phyloP scores from a whole-genome alignment of 2,329 filamentous ascomycete genomes.

The Penicillium sclerotiorum region DNA sequence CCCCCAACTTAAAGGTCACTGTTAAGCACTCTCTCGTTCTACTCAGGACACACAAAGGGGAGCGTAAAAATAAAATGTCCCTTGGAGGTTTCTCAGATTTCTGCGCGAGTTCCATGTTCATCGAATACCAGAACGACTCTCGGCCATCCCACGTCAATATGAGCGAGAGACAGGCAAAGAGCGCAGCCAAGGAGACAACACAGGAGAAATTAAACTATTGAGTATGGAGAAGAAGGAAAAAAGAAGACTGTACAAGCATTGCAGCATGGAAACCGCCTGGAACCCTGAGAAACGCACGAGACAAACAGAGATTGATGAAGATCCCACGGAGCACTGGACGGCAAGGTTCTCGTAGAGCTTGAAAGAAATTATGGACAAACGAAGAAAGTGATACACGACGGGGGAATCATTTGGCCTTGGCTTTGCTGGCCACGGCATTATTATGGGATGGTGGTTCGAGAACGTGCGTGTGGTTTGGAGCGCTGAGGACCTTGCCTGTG shows the following conservation, averaged over 20 bases:
- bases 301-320: background rate
- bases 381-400: conserved; percentile 22
- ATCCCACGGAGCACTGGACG: background rate
- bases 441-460: conserved; percentile 66
- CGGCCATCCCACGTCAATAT: no score
- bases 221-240: conserved; percentile 3
- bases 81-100: no score
- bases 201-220: conserved; percentile 7
- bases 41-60: conserved; percentile 5
- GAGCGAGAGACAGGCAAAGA: no score
- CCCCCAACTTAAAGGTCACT: no score
- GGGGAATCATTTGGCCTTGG: conserved; percentile 32
- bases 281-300: background rate
- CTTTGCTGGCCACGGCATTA: conserved; percentile 40
- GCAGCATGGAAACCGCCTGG: conserved; percentile 4
- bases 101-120: no score
- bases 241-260: background rate
- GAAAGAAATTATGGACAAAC: conserved; percentile 23
- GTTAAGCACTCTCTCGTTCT: background rate
- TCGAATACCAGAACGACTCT: no score
- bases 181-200: background rate
- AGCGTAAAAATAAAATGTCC: no score
- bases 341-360: background rate
- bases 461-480: conserved; percentile 79
- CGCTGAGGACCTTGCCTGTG: conserved; percentile 70